Base-by-base conservation (phyloP, 768 basidiomycete species). In the Cystoderma amianthinum region DNA sequence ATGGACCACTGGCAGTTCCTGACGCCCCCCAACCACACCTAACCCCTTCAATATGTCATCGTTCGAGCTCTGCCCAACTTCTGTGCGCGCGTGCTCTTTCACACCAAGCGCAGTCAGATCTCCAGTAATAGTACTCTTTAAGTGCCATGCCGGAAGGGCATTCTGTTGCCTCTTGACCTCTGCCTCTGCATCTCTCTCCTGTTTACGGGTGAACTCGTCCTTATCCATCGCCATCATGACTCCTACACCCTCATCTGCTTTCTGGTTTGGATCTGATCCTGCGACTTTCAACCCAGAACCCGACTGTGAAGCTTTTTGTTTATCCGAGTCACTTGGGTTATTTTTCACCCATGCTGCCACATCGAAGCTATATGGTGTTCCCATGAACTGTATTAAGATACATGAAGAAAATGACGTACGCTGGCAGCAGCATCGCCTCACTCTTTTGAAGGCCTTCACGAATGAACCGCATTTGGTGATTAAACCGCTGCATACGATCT, bases 401-500 rank as follows among this genome's bases (percentile, higher is more conserved):
- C 19, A 16, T 3, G n/a, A 22, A 32, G 13, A 37, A 36, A 32
- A 34, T 15, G 33, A 74, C 85, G 43, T 53, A 93, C 84, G 79
- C 80, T 34, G 91, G 90, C 33, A 95, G 63, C 22, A 83, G 71
- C 77, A 94, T 88, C 16, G 78, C 74, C 54, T 97, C 95, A 46
- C 91, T 89, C 59, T 82, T 85, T 54, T 91, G 83, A 51, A 99
- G 60, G 3, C 90, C 86, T 49, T 93, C 90, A 23, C 85, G 75
- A 35, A 98, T 80, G 52, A 84, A 85, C 22, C 83, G 75, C 71
- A 94, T 94, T 59, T 93, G 88, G 47, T 80, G 71, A 60, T 96
- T 95, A 60, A 98, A 93, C 47, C 91, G 71, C 61, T 93, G 87
- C 92, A 98, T 96, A 44, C 90, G 76, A 59, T 98, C 95, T 63